Conservation (phyloP, 2,329 filamentous ascomycete species). For the Diaporthe vaccinii region DNA sequence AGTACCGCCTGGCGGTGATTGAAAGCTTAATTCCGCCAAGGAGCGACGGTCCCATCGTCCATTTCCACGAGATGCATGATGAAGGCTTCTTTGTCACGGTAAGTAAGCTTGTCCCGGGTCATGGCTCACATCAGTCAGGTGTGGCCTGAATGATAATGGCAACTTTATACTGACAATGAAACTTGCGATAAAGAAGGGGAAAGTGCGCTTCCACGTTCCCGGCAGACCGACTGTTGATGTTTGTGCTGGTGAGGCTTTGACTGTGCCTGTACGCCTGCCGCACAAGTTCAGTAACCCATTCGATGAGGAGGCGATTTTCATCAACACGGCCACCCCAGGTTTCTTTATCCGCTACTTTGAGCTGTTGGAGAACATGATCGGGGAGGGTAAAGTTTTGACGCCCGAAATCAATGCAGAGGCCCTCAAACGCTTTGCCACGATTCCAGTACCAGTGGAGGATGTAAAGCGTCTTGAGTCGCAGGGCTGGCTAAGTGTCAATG, state of each 20-base stretch:
- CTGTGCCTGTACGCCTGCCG: slow-evolving; percentile 12
- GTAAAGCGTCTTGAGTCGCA: slow-evolving; percentile 2
- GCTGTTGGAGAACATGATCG: slow-evolving; percentile 14
- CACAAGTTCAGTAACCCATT: slow-evolving; percentile 19
- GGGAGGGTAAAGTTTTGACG: neutral
- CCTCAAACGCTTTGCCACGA: slow-evolving; percentile 10
- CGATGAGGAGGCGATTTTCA: slow-evolving; percentile 13
- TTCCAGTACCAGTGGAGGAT: neutral
- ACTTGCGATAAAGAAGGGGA: neutral
- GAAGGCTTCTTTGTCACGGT: slow-evolving; percentile 22
- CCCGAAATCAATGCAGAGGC: slow-evolving; percentile 14
- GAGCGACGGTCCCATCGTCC: slow-evolving; percentile 6
- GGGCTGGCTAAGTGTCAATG: neutral
- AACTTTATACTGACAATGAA: neutral
- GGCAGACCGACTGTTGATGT: slow-evolving; percentile 3
- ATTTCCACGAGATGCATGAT: slow-evolving; percentile 18
- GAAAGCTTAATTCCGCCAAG: slow-evolving; percentile 6
- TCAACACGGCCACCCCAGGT: slow-evolving; percentile 3
- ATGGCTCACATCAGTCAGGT: neutral
- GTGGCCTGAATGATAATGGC: neutral
- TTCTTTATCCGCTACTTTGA: slow-evolving; percentile 20
- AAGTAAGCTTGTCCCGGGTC: neutral
- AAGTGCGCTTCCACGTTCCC: slow-evolving; percentile 7
- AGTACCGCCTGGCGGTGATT: slow-evolving; percentile 6
- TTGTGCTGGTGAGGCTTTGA: slow-evolving; percentile 7